Conservation (phyloP, 176 grass and related monocot genomes). For the Zizania latifolia region DNA sequence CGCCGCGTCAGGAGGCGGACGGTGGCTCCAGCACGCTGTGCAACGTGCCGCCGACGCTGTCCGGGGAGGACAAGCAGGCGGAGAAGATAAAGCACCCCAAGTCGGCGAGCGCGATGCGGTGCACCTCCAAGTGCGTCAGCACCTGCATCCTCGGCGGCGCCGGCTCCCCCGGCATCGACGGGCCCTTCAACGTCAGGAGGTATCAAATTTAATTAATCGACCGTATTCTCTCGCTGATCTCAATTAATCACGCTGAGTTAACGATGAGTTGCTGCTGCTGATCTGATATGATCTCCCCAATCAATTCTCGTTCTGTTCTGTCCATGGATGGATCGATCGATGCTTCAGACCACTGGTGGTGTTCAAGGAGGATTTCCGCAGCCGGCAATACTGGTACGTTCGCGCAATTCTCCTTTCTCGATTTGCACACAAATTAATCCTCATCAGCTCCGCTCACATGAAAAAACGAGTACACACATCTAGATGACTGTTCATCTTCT, state of each 20-base stretch:
- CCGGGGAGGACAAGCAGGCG: slow-evolving; percentile 27
- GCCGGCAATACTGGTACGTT: slow-evolving; percentile 57
- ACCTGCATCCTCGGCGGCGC: slow-evolving; percentile 76
- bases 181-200: slow-evolving; percentile 59
- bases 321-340: background rate
- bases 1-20: background rate
- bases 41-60: slow-evolving; percentile 45
- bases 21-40: slow-evolving; percentile 27
- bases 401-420: background rate
- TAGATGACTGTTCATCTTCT: background rate
- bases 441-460: background rate
- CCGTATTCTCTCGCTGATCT: too few relatives aligned
- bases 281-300: background rate
- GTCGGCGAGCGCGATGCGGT: slow-evolving; percentile 38
- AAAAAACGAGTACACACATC: too few relatives aligned
- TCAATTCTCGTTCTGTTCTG: background rate
- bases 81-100: slow-evolving; percentile 42
- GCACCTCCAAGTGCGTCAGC: slow-evolving; percentile 69
- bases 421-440: background rate
- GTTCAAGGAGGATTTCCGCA: slow-evolving; percentile 65
- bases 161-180: slow-evolving; percentile 58
- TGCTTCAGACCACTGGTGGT: slow-evolving; percentile 36
- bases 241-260: background rate
- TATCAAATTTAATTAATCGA: background rate
- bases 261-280: too few relatives aligned